Evolutionary conservation across 768 basidiomycete genomes (phyloP), one percentile per base, ranked within the genome.

Genomic region (Mycena kentingensis): DNA sequence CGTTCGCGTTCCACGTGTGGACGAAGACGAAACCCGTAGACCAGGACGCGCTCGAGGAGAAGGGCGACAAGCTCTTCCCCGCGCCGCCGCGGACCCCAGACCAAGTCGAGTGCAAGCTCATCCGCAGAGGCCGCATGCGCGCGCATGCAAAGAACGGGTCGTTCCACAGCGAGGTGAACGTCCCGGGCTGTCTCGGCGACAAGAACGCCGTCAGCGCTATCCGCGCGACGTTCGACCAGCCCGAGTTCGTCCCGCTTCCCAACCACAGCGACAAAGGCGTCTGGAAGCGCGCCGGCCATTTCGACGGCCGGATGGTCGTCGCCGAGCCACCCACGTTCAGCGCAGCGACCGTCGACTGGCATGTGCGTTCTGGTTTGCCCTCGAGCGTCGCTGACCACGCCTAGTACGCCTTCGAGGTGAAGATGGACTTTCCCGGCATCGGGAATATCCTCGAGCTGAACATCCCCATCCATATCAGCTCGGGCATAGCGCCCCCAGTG

Each of bases 41-140:
- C 44, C 47, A 49, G 8, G 31, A 45, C 1, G 58, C 55, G 15
- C 27, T 60, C 21, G 52, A 58, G 25, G 15, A 49, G 42, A 55
- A 60, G 38, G 41, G 46, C 41, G 46, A 26, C 1, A 59, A 55
- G 32, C 51, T 60, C n/a, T 60, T 60, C 54, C 58, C 58, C 13
- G 37, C 58, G 16, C 58, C 58, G 12, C 58, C 58, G 26, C 25
- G 37, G 2, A 49, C 54, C 19, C 42, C 58, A 12, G 46, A 46
- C 36, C 46, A 60, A 3, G 38, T 55, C 27, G 48, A 55, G 27
- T 24, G 52, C 8, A 12, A 7, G 5, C 18, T 60, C 5, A 26
- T 46, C 32, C 51, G 43, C 15, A 28, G 31, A n/a, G 58, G 58
- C 12, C 47, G 31, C 26, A 35, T 60, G 51, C 41, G 36, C 21